Base-by-base conservation (phyloP, 1,284 basidiomycete species). In the Cryptococcus amylolentus region DNA sequence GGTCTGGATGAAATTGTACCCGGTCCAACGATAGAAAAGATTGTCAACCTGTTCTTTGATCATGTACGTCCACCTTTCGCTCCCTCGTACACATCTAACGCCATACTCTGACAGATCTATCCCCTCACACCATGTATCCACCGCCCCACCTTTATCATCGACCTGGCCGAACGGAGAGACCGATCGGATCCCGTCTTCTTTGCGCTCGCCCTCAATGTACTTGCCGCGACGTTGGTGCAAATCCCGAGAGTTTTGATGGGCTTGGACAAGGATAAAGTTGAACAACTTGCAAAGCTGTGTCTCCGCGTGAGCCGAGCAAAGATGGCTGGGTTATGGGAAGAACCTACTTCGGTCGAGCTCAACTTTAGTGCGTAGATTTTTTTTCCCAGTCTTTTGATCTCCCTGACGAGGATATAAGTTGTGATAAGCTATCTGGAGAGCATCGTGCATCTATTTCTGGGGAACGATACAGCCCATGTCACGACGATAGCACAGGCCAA, bases 381-480 rank as follows among this genome's bases (percentile, higher is more conserved):
- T 35, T 35, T 35, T 35, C 1, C 2, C 23, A 23, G 2, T 23
- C 23, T 23, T 23, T 23, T 23, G 23, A 23, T 23, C 23, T 23
- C 23, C 23, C 47, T 53, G 51, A 54, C 37, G 13, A 12, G 10
- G 26, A 20, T 18, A 5, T 7, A n/a, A 66, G 63, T 69, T 10
- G 58, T 68, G 20, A 68, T 68, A 8, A 43, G 56, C 5, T 68
- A 70, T 43, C 51, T 68, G 6, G 70, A 73, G 56, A 71, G 70
- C 3, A 75, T 73, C 46, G 72, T 71, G 1, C 69, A 72, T 47
- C 61, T 74, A 0, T 50, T 74, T 2, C 51, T 75, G 2, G 72
- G 72, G 4, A 72, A 73, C 56, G 71, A 75, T 46, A 72, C 71
- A 0, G 72, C 71, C 0, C 72, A 75, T 53, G 68, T 75, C 2